phyloP scores from a whole-genome alignment of 1,284 basidiomycete species.

The Hemileia vastatrix region DNA sequence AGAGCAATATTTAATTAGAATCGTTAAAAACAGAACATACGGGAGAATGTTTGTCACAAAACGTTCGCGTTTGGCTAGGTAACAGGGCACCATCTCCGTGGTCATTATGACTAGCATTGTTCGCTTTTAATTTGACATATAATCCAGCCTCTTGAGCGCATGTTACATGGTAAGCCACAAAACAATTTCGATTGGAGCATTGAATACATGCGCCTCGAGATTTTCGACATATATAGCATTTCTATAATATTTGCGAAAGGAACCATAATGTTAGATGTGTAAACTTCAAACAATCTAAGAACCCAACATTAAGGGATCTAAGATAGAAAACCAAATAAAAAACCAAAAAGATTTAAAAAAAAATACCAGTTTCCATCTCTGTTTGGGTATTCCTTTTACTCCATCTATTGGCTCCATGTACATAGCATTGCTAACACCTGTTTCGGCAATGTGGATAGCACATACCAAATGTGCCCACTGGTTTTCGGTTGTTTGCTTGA shows the following conservation, averaged over 20 bases:
- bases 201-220: conserved; percentile 89
- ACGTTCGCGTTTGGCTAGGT: conserved; percentile 55
- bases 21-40: conserved; percentile 49
- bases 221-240: conserved; percentile 75
- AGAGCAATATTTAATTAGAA: neutral
- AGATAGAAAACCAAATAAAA: neutral
- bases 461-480: conserved; percentile 96
- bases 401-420: conserved; percentile 99
- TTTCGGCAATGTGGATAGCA: conserved; percentile 96
- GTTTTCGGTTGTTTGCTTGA: conserved; percentile 88
- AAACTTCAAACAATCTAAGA: neutral
- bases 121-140: conserved; percentile 54
- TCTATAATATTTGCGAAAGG: conserved; percentile 49
- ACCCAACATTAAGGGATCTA: too few relatives aligned
- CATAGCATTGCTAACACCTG: conserved; percentile 81
- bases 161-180: conserved; percentile 87
- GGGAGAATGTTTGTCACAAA: conserved; percentile 78
- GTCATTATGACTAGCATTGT: conserved; percentile 34
- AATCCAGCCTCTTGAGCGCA: conserved; percentile 80
- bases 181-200: conserved; percentile 83
- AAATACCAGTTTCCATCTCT: conserved; percentile 83
- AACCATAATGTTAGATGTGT: neutral
- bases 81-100: conserved; percentile 39
- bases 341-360: neutral
- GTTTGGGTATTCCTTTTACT: conserved; percentile 76